phyloP scores from a whole-genome alignment of 2,329 filamentous ascomycete genomes.

The Nemania bipapillata region DNA sequence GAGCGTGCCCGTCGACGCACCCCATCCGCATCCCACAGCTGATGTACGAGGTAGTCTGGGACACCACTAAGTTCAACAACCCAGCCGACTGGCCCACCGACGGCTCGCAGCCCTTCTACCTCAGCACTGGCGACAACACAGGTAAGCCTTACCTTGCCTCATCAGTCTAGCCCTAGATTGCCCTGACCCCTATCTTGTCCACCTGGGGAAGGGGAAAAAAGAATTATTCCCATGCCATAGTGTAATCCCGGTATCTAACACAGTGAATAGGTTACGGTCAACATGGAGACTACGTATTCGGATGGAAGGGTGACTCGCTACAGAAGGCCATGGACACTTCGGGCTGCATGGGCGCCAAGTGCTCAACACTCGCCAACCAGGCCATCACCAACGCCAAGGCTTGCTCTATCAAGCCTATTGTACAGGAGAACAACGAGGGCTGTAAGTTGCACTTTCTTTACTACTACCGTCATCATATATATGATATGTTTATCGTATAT shows the following conservation, averaged over 20 bases:
- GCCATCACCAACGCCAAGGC: conserved; percentile 48
- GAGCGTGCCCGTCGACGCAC: conserved; percentile 49
- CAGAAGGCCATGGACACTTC: conserved; percentile 54
- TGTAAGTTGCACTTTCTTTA: conserved; percentile 49
- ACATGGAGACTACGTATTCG: conserved; percentile 56
- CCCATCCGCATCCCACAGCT: conserved; percentile 59
- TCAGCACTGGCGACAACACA: conserved; percentile 54
- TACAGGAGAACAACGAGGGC: conserved; percentile 52
- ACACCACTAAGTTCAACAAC: conserved; percentile 56
- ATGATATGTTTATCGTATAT: not conserved
- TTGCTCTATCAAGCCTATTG: conserved; percentile 50
- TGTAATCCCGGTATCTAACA: conserved; percentile 36
- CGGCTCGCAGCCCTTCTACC: conserved; percentile 54
- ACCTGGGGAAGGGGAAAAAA: too few relatives aligned
- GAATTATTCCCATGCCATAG: too few relatives aligned
- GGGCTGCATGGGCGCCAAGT: conserved; percentile 57
- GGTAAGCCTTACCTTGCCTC: conserved; percentile 31
- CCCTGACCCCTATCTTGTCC: too few relatives aligned
- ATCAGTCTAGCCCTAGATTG: too few relatives aligned
- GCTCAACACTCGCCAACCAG: conserved; percentile 52
- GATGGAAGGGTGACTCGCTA: conserved; percentile 46
- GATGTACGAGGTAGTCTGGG: conserved; percentile 62
- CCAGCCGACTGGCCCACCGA: conserved; percentile 53
- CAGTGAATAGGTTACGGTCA: conserved; percentile 8
- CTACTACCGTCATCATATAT: too few relatives aligned